Conservation (phyloP, 345 rosid genomes). For the Citrus trifoliata region DNA sequence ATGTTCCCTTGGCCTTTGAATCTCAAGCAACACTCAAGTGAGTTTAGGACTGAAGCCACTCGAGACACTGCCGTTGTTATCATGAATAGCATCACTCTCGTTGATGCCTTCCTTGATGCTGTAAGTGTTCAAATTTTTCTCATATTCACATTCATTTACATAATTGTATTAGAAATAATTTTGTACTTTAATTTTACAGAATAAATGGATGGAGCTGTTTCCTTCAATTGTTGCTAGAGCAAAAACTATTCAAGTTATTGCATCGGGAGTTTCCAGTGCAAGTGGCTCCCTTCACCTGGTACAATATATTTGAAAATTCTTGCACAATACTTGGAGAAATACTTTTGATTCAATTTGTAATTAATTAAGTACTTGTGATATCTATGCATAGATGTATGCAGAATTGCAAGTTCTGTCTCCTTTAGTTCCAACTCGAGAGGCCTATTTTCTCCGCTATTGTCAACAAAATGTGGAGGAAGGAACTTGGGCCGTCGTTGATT, state of each 20-base stretch:
- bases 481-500: conserved; percentile 80
- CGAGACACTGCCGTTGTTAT: conserved; percentile 72
- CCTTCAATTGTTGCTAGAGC: conserved; percentile 90
- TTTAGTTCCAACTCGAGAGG: conserved; percentile 74
- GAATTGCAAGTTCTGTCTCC: conserved; percentile 87
- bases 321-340: background rate
- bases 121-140: conserved; percentile 34
- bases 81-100: conserved; percentile 83
- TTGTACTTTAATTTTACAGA: conserved; percentile 27
- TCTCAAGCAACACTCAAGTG: conserved; percentile 35
- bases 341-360: background rate
- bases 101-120: conserved; percentile 76
- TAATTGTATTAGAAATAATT: background rate
- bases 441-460: conserved; percentile 77
- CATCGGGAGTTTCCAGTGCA: conserved; percentile 59
- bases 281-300: conserved; percentile 90
- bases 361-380: background rate
- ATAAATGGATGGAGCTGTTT: conserved; percentile 87
- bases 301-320: background rate
- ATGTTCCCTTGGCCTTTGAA: conserved; percentile 67
- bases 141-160: background rate
- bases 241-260: conserved; percentile 65
- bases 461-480: conserved; percentile 69
- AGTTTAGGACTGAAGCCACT: conserved; percentile 65
- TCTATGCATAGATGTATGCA: conserved; percentile 64